Evolutionary conservation across 768 basidiomycete species (phyloP), one percentile per base, ranked within the genome.

Genomic region (Grammothele lineata): DNA sequence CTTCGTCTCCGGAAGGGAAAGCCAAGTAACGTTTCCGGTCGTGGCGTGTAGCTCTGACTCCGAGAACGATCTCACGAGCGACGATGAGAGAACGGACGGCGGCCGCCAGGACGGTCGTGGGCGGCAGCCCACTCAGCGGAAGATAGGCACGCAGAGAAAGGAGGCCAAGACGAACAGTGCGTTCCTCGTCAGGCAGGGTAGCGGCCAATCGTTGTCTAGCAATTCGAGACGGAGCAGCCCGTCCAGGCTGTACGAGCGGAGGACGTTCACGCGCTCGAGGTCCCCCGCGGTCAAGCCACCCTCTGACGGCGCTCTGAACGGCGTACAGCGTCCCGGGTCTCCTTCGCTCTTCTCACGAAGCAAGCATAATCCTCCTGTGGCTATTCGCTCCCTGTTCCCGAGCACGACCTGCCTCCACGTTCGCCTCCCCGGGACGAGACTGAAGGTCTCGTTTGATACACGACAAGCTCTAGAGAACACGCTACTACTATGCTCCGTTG

Each of bases 251-350:
- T 55, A 45, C 59, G 40, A 68, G 60, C 34, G 69, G 62, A 41
- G 71, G 74, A 42, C 78, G 1, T 86, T 88, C 57, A 80, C 85
- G 30, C 81, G 85, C n/a, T 87, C 87, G 6, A 78, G 79, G 18
- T 87, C 87, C 1, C 85, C 87, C 34, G 76, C 71, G 10, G 61
- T 78, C 12, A 49, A 53, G 12, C 66, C 34, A 56, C 61, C 34
- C 12, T 24, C 37, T 4, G 61, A 60, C 21, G 59, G 59, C 37
- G 57, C 64, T 39, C 54, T 66, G 7, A 75, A 73, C 33, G 62
- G 66, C 12, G 12, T 23, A 24, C 33, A 38, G n/a, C 44, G 50
- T n/a, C 41, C 63, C 12, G 61, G 43, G 19, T 80, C 73, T 0
- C 73, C 80, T 5, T 68, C 73, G 32, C 44, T 73, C 18, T 60